Conservation (phyloP, 176 grass and related monocot species). For the Bromus sterilis region DNA sequence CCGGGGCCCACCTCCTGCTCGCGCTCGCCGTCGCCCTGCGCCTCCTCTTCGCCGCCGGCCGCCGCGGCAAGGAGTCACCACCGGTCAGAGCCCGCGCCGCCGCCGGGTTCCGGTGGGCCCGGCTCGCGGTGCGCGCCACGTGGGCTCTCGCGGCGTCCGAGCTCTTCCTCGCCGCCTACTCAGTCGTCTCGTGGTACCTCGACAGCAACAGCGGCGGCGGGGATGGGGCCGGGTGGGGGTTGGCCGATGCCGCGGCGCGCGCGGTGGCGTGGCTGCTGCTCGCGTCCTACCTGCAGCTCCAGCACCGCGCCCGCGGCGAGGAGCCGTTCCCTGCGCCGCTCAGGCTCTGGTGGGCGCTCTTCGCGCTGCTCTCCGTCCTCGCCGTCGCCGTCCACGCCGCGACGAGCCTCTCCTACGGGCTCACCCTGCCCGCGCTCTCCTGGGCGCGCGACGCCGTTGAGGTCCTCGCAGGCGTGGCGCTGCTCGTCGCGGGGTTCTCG, state of each 20-base stretch:
- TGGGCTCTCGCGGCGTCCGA: slow-evolving; percentile 22
- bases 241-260: slow-evolving; percentile 22
- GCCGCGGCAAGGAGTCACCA: not conserved
- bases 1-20: slow-evolving; percentile 17
- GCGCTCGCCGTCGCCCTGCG: slow-evolving; percentile 18
- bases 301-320: slow-evolving; percentile 20
- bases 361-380: slow-evolving; percentile 41
- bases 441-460: slow-evolving; percentile 55
- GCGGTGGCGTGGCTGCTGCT: slow-evolving; percentile 53
- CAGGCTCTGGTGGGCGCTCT: slow-evolving; percentile 57
- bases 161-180: slow-evolving; percentile 8
- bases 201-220: not conserved
- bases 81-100: not conserved
- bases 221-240: slow-evolving; percentile 24
- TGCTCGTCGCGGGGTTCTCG: slow-evolving; percentile 34
- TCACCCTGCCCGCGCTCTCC: slow-evolving; percentile 10
- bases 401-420: not conserved
- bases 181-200: slow-evolving; percentile 11
- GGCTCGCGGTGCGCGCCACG: slow-evolving; percentile 11
- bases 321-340: slow-evolving; percentile 44
- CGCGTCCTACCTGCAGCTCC: slow-evolving; percentile 40
- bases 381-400: slow-evolving; percentile 21
- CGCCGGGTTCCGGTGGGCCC: slow-evolving; percentile 5
- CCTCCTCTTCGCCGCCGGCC: not conserved
- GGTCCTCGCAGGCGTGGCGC: not conserved